Base-by-base conservation (phyloP, 1,284 basidiomycete species). In the Sphagnurus paluster region DNA sequence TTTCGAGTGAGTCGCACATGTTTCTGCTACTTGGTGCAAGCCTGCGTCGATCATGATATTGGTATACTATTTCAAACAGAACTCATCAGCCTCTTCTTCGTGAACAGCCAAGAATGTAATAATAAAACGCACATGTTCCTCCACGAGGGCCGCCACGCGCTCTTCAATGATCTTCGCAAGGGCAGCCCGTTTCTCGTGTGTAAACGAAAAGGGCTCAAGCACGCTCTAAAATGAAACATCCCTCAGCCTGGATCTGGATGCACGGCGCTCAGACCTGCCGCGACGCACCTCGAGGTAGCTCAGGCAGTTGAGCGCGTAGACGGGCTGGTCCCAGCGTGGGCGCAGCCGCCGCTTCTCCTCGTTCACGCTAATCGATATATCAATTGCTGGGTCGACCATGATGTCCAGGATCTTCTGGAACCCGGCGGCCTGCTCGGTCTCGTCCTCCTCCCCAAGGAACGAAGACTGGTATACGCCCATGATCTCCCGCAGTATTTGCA, bases 391-490 rank as follows among this genome's bases (percentile, higher is more conserved):
- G 58, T 92, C 89, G 17, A 96, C 75, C 66, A 90, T 88, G 38
- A 84, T 77, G 55, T 93, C 85, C 13, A 95, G 68, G 20, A 95
- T 83, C 35, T 79, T 77, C 23, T 75, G 69, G 60, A 95, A 90
- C 2, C 80, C 82, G 8, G 75, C 69, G 21, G 63, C 65, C 26
- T 74, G 70, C 19, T 76, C 73, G 21, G 67, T 71, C 24, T 75
- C 70, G 14, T 71, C 67, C 53, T 83, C 80, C 30, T 78, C 76
- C 8, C 75, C 82, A 5, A 88, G 70, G 24, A 94, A 74, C 0
- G 90, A 92, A 0, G 88, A 87, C 38, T 90, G 84, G 63, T 95
- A 94, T 6, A 97, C 91, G 0, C 76, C 67, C 78, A 95, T 88
- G 55, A 97, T 84, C 61, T 97, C 93, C 19, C 89, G 84, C 4